Evolutionary conservation across 768 basidiomycete genomes (phyloP), one percentile per base, ranked within the genome.

Genomic region (Termitomyces sp.): DNA sequence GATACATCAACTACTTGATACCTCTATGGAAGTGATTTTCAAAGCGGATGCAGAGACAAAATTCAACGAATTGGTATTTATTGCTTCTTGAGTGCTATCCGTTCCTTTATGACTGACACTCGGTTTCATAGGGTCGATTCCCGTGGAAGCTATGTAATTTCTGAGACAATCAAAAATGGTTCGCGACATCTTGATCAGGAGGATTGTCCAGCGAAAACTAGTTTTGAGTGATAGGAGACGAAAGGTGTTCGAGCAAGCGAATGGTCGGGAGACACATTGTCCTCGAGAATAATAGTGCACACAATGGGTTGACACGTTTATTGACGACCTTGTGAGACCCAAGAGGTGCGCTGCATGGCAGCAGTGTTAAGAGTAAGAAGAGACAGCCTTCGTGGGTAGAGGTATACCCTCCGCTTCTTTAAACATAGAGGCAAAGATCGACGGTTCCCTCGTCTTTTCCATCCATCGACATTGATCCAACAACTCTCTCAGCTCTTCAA

Each of bases 391-490:
- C 1, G 16, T 7, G 34, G 52, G 31, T 15, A 8, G 37, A 9
- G 41, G 9, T 41, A 50, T 12, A 44, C 16, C 37, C 20, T 37
- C 56, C 45, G 57, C 51, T 20, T 56, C 62, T 12, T 47, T 22
- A 28, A 65, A 59, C 60, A 64, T 63, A 24, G 64, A 54, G 4
- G 68, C 48, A 24, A 71, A 70, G 59, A 79, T 63, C 1, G 73
- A 68, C 46, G 79, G 78, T 45, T 78, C 78, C 56, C 78, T 66
- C 36, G 67, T 71, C 55, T 70, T 69, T 16, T 71, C 75, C 80
- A 82, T 85, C 58, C 72, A 74, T 42, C 77, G 73, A 57, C 85
- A 85, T 66, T 86, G 83, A 51, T 77, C 77, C 57, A 87, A 62
- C 44, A 89, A 63, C 56, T 79, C 75, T 48, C 84, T 78, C 56